Base-by-base conservation (phyloP, 768 basidiomycete genomes). In the Lactarius psammicola region DNA sequence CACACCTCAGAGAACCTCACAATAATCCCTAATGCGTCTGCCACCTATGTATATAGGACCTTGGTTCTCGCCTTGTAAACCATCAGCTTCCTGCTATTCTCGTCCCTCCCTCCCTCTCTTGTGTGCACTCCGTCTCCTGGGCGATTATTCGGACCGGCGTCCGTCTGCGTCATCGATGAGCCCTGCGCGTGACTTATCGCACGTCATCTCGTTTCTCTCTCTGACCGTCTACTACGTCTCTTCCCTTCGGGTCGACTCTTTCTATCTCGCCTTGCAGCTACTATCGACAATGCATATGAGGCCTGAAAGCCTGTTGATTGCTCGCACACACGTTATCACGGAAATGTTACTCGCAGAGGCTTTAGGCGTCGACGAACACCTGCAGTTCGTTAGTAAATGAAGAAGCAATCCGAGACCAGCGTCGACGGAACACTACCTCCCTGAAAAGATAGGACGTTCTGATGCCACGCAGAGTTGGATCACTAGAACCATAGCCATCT, bases 221-320 rank as follows among this genome's bases (percentile, higher is more conserved):
- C 68, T 72, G 28, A 65, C 70, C 8, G 17, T 63, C 36, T 15
- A 1, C 36, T 36, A 36, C 36, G 36, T 36, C 36, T n/a, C 69
- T 17, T 38, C 36, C 36, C 15, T 0, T 38, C 36, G 36, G 15
- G 36, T 38, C 6, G 36, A 17, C 13, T 11, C 36, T 38, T 38
- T 38, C 36, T 38, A 38, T 38, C 36, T 38, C 36, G 5, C 36
- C 15, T 3, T 15, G 36, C 36, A 38, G 5, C 15, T 38, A 38
- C 15, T 38, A 38, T 36, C 33, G 5, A 34, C 33, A 8, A 34
- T 38, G 36, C 15, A 40, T 18, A 2, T 18, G 7, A 18, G 40
- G 42, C 20, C 9, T n/a, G 20, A n/a, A n/a, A 9, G 8, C 20
- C 3, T 20, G 20, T n/a, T 44, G 42, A 44, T n/a, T 44, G 4